Evolutionary conservation across 805 yeast genomes (phyloP), one percentile per base, ranked within the genome.

Genomic region (Wickerhamiella vanderwaltii): DNA sequence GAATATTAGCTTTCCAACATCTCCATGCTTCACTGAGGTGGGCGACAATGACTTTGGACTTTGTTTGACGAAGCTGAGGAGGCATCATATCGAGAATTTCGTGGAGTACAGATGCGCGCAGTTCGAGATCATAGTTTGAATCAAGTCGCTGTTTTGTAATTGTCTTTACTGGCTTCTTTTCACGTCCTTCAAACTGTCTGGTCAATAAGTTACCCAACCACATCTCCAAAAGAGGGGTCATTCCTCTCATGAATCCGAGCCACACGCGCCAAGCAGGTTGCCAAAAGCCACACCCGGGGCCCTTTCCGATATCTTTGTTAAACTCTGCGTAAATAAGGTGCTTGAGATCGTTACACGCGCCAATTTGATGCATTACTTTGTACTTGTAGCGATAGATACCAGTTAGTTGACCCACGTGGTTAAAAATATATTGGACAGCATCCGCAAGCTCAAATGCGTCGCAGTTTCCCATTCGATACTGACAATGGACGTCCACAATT

Each of bases 231-330:
- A 91, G 60, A 0, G 99, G 98, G 18, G 86, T 79, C 13, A 78
- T 78, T 15, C 99, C 99, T 51, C 98, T 69, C 63, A 91, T 61
- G 60, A 88, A 88, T 41, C 77, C 81, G 1, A 91, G 65, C 99
- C 98, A 91, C 1, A 87, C 88, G 51, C 95, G 67, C 98, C 97
- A 91, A 1, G 95, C 83, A 0, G 98, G 98, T 56, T 91, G 97
- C 99, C 99, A 91, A 59, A 91, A 82, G 1, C 99, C 99, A 64
- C 94, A 83, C 0, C 98, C 98, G 1, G 98, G 97, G 2, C 98
- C 98, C 56, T 88, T 91, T 0, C 96, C 96, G 19, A 91, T 81
- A n/a, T 73, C 66, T 28, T 69, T 67, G 55, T 91, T 91, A 64
- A 91, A 91, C 47, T 79, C 68, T 48, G 83, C 71, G 56, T 91